Evolutionary conservation across 2,329 filamentous ascomycete species (phyloP), one percentile per base, ranked within the genome.

Genomic region (Aspergillus melleus): DNA sequence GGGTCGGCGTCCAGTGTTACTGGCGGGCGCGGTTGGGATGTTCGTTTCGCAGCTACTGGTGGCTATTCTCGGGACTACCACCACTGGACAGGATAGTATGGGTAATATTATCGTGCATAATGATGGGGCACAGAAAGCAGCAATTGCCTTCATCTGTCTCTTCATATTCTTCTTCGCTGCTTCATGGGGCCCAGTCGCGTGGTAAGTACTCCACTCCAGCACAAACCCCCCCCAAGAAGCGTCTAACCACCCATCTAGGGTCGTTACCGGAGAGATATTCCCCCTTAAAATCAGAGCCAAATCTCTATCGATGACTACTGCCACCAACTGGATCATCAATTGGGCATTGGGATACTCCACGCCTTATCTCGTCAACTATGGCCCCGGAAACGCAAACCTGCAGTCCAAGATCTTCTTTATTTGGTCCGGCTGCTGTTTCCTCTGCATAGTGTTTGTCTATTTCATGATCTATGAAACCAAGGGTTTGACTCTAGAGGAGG

Each of bases 391-490:
- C 54, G 88, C 88, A 26, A 85, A 91, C 66, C 82, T 95, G 3
- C 76, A 80, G 60, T 79, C 80, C 62, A 82, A 83, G 66, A 82
- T 86, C 32, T 86, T 86, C 75, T 86, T 85, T 74, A 80, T 86
- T 70, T 86, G 83, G 83, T 83, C 81, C 53, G 77, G 78, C 26
- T 83, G 83, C 69, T 86, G 84, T 75, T 80, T 80, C 62, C 72
- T 85, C 64, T 84, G 81, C 63, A 76, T 78, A 62, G 52, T 75
- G 30, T 79, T 79, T 55, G 74, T 78, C 16, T 90, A 85, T 72
- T 88, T 89, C 74, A 86, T 87, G 77, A 87, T 96, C 70, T 94
- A 94, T 72, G 92, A 95, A 81, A 96, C 92, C 59, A 96, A 96
- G 82, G 90, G 90, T 14, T 83, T 93, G 12, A 87, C 86, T 0